Base-by-base conservation (phyloP, 352 stramenopile genomes). In the Globisporangium lucens region DNA sequence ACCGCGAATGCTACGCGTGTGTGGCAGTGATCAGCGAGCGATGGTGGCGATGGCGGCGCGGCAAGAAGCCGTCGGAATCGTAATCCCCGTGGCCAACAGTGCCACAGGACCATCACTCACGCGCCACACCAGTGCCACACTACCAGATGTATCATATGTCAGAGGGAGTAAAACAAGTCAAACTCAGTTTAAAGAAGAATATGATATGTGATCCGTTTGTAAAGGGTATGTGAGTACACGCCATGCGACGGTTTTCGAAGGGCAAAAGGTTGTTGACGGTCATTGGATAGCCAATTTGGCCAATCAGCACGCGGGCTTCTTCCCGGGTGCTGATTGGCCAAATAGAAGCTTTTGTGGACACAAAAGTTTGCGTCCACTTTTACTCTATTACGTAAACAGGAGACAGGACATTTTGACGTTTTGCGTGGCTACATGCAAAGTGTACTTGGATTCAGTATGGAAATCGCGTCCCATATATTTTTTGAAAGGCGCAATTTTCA, bases 31-130 rank as follows among this genome's bases (percentile, higher is more conserved):
- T 51, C 43, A 51, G 43, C 43, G 43, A 51, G 43, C 43, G 17
- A 22, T 7, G 17, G 38, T 13, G 17, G 36, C 29, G 56, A 51
- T 62, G 35, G 43, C 27, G 20, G 29, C 38, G n/a, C 17, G 20
- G 10, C 20, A 30, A 33, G 46, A 15, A 52, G 35, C 20, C 61
- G 61, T 66, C 61, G 20, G 61, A 66, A 66, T 29, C 61, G 61
- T 60, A 66, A 66, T 66, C 61, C 61, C 35, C 30, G 61, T 53
- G 24, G 38, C 7, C 38, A 20, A 4, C 12, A 47, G 38, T 13
- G 38, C 12, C 13, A 10, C 13, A 8, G 7, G 15, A 17, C 41
- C 27, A 60, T 58, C 47, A 60, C 61, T 60, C 47, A 1, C 22
- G 10, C n/a, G 30, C 33, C 47, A 56, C 60, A 57, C 30, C 60